Base-by-base conservation (phyloP, 2,329 filamentous ascomycete species). In the Aspergillus ruber region DNA sequence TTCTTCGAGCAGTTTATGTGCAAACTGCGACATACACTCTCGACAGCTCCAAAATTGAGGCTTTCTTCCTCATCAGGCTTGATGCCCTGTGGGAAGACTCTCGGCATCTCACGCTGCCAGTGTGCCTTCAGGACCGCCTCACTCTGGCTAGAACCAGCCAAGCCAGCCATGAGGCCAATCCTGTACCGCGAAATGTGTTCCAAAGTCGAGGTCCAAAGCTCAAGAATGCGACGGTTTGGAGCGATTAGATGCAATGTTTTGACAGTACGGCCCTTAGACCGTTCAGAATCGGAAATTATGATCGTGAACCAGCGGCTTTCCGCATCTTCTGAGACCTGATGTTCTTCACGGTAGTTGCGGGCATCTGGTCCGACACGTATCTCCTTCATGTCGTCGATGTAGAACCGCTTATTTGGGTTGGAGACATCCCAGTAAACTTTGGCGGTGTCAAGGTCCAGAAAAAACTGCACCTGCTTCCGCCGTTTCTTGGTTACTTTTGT, bases 351-450 rank as follows among this genome's bases (percentile, higher is more conserved):
- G 64, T 95, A 95, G 64, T 95, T 91, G 48, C 87, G 83, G 15
- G 91, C 88, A 63, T 97, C 88, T 10, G 80, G 80, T 15, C 88
- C 90, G 29, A 84, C 82, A 52, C 90, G 84, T 42, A 97, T 90
- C 62, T 95, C 90, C 61, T 88, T 86, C 60, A 98, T 91, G 65
- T 97, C 90, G 61, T 98, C 93, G 53, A 98, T 88, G 66, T 95
- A 94, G 54, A 98, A 86, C 45, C 82, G 83, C 66, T 96, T 97
- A 20, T 83, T 81, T 1, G 86, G 84, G 32, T 88, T 83, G 7
- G 79, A 81, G 42, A 83, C 80, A 66, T 95, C 87, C 91, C 91
- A 97, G 21, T 80, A 86, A 20, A 98, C 87, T 67, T 90, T 93
- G 51, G 87, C 90, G 1, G 86, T 81, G 60, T 91, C 86, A 20